Evolutionary conservation across 371 early-diverging fungal genomes (phyloP), one percentile per base, ranked within the genome.

Genomic region (Cokeromyces recurvatus): DNA sequence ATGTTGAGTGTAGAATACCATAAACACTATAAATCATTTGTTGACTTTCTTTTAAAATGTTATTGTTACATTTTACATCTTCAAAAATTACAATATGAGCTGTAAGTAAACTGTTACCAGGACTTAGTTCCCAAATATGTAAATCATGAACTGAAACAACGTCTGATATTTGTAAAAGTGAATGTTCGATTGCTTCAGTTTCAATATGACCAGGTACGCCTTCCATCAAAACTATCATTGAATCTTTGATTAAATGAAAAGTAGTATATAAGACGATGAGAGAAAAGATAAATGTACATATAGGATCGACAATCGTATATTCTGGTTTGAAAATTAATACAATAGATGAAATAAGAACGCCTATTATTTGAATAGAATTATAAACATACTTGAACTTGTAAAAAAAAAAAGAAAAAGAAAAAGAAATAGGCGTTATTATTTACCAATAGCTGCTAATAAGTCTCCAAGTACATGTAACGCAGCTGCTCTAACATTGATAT

Each of bases 241-340:
- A 84, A 46, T 88, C 79, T 34, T 61, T 59, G 39, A 86, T 74
- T 21, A 86, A 61, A 17, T 68, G 59, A 17, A 77, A 70, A 1
- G 93, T 92, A 9, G 92, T 87, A 31, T 64, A 66, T 12, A 94
- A 59, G 14, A 92, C 92, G 34, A 92, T 57, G 23, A 86, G 56
- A 1, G 90, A 86, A 62, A 92, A 94, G 17, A 89, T 27, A 52
- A 92, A 82, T 6, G 93, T 92, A 69, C 92, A 92, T n/a, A 90
- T 49, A 4, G 92, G 89, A 59, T 94, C 93, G 24, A 90, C 84
- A 52, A 85, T 76, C 12, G 84, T 81, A 36, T 62, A 55, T 12
- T 57, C 55, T 5, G 91, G 91, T 40, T 81, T 77, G 48, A 86
- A 70, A 32, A 78, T 78, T n/a, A 90, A 81, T 31, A 90, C 61